A percentile compares a stretch with the other conserved stretches of the same genome.
Conservation (phyloP, 805 yeast species). For the Pichia heedii region DNA sequence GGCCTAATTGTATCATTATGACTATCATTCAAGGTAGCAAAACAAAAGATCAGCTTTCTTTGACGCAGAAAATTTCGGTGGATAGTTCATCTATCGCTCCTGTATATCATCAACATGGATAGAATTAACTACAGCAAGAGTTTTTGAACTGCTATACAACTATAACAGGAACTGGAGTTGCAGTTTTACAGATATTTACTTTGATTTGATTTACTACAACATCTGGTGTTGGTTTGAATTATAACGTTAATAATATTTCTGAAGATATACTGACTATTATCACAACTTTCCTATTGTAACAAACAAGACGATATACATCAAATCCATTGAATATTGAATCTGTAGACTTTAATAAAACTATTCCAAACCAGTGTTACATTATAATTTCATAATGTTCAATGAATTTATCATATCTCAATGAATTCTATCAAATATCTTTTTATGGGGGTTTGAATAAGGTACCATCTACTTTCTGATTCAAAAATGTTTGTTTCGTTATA, state of each 20-base stretch:
- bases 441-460: constrained; percentile 59
- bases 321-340: constrained; percentile 93
- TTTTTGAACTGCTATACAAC: constrained; percentile 66
- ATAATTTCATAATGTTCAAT: constrained; percentile 87
- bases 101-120: constrained; percentile 64
- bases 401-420: constrained; percentile 89
- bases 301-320: constrained; percentile 67
- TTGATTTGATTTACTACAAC: constrained; percentile 62
- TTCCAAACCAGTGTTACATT: constrained; percentile 68
- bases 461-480: constrained; percentile 88
- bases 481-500: constrained; percentile 61
- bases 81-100: constrained; percentile 78
- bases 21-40: constrained; percentile 39
- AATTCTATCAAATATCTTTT: constrained; percentile 69
- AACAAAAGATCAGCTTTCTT: constrained; percentile 55
- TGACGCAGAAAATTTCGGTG: constrained; percentile 45
- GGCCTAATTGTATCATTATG: constrained; percentile 54
- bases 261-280: constrained; percentile 74
- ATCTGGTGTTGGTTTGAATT: constrained; percentile 49
- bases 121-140: constrained; percentile 61
- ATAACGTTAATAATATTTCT: constrained; percentile 57
- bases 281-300: constrained; percentile 73
- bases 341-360: constrained; percentile 60
- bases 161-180: constrained; percentile 68
- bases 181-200: constrained; percentile 83